Conservation (phyloP, 1,284 basidiomycete genomes). For the Cerioporus squamosus region DNA sequence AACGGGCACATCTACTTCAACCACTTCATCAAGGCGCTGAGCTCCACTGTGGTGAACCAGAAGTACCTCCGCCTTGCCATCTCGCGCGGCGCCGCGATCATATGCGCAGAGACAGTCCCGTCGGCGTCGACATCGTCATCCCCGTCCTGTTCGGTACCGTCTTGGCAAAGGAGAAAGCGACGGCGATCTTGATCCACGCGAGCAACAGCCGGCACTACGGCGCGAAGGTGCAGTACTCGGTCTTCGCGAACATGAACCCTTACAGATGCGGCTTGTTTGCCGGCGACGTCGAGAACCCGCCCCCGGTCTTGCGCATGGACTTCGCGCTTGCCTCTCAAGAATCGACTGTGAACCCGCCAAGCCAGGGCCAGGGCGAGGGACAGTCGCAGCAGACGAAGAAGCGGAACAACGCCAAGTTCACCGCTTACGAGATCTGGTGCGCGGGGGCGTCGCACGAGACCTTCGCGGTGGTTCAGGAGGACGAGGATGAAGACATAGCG, state of each 20-base stretch:
- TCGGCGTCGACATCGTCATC: slow-evolving; percentile 30
- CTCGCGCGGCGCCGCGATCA: slow-evolving; percentile 31
- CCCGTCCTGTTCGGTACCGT: background rate
- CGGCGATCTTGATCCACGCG: slow-evolving; percentile 31
- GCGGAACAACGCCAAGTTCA: background rate
- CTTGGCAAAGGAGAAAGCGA: slow-evolving; percentile 16
- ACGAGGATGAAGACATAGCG: background rate
- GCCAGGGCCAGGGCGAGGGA: background rate
- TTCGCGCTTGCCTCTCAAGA: slow-evolving; percentile 6
- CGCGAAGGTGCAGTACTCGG: background rate
- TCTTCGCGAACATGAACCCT: slow-evolving; percentile 5
- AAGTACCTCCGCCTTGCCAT: slow-evolving; percentile 27
- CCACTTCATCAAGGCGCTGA: slow-evolving; percentile 35
- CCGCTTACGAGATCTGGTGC: slow-evolving; percentile 11
- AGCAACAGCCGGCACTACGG: slow-evolving; percentile 28
- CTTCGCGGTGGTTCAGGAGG: background rate
- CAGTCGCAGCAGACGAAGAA: too few species aligned
- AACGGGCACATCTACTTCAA: slow-evolving; percentile 33
- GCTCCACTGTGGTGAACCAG: slow-evolving; percentile 25
- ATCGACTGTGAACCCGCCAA: background rate
- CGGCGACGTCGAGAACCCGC: background rate
- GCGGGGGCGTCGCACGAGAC: slow-evolving; percentile 7
- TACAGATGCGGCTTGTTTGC: slow-evolving; percentile 7
- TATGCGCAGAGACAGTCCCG: slow-evolving; percentile 29
- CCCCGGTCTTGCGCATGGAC: slow-evolving; percentile 4